Conservation (phyloP, 257 asterid species). For the Datura wrightii region DNA sequence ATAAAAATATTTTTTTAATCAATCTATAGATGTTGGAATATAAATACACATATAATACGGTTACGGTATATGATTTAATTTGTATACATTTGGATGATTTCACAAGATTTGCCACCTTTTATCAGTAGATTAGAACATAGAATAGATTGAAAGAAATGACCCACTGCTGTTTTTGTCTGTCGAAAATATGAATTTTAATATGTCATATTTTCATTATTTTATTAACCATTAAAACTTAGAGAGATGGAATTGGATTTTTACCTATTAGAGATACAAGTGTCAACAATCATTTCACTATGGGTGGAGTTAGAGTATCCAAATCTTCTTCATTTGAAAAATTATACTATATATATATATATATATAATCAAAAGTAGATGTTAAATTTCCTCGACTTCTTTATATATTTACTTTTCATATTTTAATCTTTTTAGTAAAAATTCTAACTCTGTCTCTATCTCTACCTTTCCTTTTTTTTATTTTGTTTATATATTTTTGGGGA, state of each 20-base stretch:
- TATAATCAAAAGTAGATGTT: neutral
- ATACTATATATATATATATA: too few relatives aligned
- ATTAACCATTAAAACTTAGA: neutral
- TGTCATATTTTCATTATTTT: neutral
- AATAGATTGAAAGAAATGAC: neutral
- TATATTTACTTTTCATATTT: neutral
- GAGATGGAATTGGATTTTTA: neutral
- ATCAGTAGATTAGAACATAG: neutral
- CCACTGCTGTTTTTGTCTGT: neutral
- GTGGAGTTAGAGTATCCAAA: too few relatives aligned
- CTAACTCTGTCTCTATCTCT: too few relatives aligned
- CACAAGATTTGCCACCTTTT: neutral
- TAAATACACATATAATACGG: neutral
- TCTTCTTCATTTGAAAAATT: too few relatives aligned
- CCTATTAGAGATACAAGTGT: neutral
- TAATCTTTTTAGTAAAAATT: too few relatives aligned
- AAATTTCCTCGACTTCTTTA: neutral
- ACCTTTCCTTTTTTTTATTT: neutral
- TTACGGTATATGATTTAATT: neutral
- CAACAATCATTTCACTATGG: neutral
- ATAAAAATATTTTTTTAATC: neutral
- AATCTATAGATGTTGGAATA: neutral
- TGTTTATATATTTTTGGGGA: neutral
- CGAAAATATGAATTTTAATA: neutral
- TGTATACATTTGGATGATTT: neutral